phyloP scores from a whole-genome alignment of 2,329 filamentous ascomycete species.

The Penicillium brasilianum region DNA sequence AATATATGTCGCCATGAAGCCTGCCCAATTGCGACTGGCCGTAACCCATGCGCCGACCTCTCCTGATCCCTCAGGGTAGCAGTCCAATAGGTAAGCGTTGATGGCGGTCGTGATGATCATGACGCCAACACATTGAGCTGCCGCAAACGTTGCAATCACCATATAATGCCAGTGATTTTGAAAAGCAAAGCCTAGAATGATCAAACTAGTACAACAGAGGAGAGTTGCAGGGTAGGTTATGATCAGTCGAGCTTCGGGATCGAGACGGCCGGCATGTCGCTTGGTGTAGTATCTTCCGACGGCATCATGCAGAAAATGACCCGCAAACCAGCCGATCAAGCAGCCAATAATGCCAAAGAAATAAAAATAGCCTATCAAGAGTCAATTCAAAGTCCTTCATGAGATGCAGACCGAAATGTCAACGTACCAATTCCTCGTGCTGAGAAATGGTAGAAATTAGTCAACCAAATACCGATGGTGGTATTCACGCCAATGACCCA shows the following conservation, averaged over 20 bases:
- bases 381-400: constrained; percentile 5
- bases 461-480: constrained; percentile 59
- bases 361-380: constrained; percentile 56
- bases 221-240: constrained; percentile 55
- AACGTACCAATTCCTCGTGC: constrained; percentile 55
- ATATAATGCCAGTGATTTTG: constrained; percentile 59
- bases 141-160: constrained; percentile 56
- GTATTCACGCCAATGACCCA: constrained; percentile 61
- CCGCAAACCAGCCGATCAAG: constrained; percentile 58
- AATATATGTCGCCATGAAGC: constrained; percentile 50
- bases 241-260: constrained; percentile 61
- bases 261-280: constrained; percentile 58
- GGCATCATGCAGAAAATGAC: constrained; percentile 63
- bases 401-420: too few species aligned
- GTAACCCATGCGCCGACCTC: constrained; percentile 55
- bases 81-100: constrained; percentile 59
- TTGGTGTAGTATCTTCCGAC: constrained; percentile 54
- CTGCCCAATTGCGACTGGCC: constrained; percentile 53
- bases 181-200: constrained; percentile 60
- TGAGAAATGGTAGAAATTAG: constrained; percentile 57
- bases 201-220: constrained; percentile 57
- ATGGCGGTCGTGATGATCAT: constrained; percentile 61
- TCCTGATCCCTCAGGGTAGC: constrained; percentile 55
- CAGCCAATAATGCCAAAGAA: constrained; percentile 63
- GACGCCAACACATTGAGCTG: constrained; percentile 61